Conservation (phyloP, 306 rosid genomes). For the Quercus engelmannii region DNA sequence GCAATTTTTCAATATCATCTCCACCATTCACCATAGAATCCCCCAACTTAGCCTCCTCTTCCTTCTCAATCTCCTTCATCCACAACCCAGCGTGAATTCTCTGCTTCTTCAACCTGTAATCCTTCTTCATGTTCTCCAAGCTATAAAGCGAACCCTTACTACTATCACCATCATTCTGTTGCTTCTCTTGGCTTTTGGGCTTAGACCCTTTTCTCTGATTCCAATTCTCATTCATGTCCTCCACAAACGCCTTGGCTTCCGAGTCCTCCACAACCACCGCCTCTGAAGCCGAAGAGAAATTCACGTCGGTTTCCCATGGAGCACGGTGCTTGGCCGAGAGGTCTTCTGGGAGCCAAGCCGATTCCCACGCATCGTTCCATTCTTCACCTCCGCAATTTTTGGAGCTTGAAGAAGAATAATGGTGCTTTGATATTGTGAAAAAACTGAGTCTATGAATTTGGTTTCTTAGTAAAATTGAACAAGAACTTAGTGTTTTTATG, state of each 20-base stretch:
- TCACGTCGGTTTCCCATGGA: constrained; percentile 84
- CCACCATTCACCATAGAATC: constrained; percentile 36
- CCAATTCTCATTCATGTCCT: constrained; percentile 92
- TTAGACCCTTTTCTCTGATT: constrained; percentile 50
- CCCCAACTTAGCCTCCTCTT: constrained; percentile 77
- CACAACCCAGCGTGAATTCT: constrained; percentile 83
- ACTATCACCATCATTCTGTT: constrained; percentile 5
- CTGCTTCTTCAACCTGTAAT: constrained; percentile 85
- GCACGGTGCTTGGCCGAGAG: constrained; percentile 49
- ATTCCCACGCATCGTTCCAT: constrained; percentile 94
- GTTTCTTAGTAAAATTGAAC: constrained; percentile 2
- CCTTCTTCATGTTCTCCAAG: constrained; percentile 80
- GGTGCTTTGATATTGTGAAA: constrained; percentile 1
- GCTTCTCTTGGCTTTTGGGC: constrained; percentile 31
- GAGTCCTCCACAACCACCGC: constrained; percentile 45
- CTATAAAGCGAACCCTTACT: constrained; percentile 49
- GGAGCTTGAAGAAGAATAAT: constrained; percentile 13
- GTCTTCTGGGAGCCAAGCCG: constrained; percentile 93
- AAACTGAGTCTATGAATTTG: constrained; percentile 12
- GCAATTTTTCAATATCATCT: constrained; percentile 79
- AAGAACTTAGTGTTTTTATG: constrained; percentile 10
- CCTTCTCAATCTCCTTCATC: constrained; percentile 92
- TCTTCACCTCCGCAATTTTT: constrained; percentile 57
- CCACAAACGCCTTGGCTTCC: constrained; percentile 83
- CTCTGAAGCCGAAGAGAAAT: constrained; percentile 41